These are phyloP conservation scores for Calonectria pseudoturangicola DNA, from an alignment of 2,329 filamentous ascomycete genomes.

Conservation along the genomic window DNA sequence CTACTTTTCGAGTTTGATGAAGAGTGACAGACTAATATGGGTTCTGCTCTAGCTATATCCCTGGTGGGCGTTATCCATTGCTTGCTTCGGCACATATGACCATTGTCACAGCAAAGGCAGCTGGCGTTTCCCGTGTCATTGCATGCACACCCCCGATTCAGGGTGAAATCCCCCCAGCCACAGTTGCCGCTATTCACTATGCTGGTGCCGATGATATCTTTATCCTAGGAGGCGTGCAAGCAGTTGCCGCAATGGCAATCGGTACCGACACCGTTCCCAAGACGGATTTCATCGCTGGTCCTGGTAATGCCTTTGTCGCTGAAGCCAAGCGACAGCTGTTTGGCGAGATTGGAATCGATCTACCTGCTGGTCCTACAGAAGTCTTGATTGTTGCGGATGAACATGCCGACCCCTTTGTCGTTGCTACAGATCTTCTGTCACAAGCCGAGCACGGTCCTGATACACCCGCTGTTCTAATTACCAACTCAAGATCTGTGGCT, in stretches of 20 bases:
- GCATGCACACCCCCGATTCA: slow-evolving; percentile 33
- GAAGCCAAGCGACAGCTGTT: slow-evolving; percentile 36
- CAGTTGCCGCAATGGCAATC: slow-evolving; percentile 36
- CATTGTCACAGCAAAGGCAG: slow-evolving; percentile 33
- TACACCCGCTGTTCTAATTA: slow-evolving; percentile 12
- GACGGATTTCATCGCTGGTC: slow-evolving; percentile 35
- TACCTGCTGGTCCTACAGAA: slow-evolving; percentile 32
- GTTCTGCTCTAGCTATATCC: background rate
- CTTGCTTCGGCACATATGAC: slow-evolving; percentile 35
- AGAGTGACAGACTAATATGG: background rate
- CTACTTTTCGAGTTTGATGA: background rate
- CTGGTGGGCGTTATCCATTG: slow-evolving; percentile 24
- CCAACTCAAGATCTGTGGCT: background rate
- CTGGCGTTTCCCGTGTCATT: slow-evolving; percentile 28
- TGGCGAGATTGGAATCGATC: slow-evolving; percentile 37
- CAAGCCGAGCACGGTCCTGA: slow-evolving; percentile 27
- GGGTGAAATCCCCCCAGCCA: slow-evolving; percentile 29
- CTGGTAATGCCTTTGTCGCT: slow-evolving; percentile 35
- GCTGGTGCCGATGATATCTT: slow-evolving; percentile 34
- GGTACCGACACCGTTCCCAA: slow-evolving; percentile 32
- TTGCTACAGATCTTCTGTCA: slow-evolving; percentile 21
- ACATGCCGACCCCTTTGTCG: slow-evolving; percentile 20
- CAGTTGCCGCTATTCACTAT: slow-evolving; percentile 30
- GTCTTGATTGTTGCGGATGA: slow-evolving; percentile 34
- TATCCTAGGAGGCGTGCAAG: slow-evolving; percentile 31